phyloP scores from a whole-genome alignment of 73 alveolate species.

The Blepharisma japonicum region DNA sequence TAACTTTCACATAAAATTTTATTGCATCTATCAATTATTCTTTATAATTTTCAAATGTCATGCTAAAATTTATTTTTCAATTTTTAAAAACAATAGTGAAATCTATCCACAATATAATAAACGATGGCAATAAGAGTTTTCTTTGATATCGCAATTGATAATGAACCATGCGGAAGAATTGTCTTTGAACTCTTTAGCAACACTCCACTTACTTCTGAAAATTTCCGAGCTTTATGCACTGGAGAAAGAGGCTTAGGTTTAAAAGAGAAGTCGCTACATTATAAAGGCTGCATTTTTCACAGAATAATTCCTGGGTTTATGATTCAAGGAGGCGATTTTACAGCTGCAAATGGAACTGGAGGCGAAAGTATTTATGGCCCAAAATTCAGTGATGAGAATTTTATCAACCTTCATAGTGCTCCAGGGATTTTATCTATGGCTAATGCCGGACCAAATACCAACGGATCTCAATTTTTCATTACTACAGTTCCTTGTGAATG shows the following conservation, averaged over 20 bases:
- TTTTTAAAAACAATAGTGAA: too few species aligned
- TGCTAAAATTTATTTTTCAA: too few species aligned
- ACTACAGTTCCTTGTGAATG: slow-evolving; percentile 91
- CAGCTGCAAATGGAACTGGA: slow-evolving; percentile 90
- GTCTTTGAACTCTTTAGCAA: slow-evolving; percentile 67
- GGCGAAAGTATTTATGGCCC: slow-evolving; percentile 90
- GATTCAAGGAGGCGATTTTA: slow-evolving; percentile 89
- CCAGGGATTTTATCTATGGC: slow-evolving; percentile 86
- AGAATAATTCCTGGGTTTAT: slow-evolving; percentile 47
- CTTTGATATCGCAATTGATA: slow-evolving; percentile 80
- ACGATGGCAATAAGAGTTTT: slow-evolving; percentile 39
- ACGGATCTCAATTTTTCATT: slow-evolving; percentile 95
- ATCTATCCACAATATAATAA: too few species aligned
- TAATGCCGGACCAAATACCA: slow-evolving; percentile 94
- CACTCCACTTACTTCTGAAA: slow-evolving; percentile 47
- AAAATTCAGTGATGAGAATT: slow-evolving; percentile 83
- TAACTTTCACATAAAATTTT: too few species aligned
- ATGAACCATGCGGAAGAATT: slow-evolving; percentile 78
- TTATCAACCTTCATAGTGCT: slow-evolving; percentile 71
- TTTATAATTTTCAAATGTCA: too few species aligned
- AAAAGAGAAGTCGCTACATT: slow-evolving; percentile 38
- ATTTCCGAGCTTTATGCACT: slow-evolving; percentile 66
- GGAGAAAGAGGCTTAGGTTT: slow-evolving; percentile 74
- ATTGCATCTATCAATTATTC: too few species aligned
- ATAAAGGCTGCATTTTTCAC: slow-evolving; percentile 42